Evolutionary conservation across 2,329 filamentous ascomycete genomes (phyloP), one percentile per base, ranked within the genome.

Genomic region (Sporothrix brunneoviolacea): DNA sequence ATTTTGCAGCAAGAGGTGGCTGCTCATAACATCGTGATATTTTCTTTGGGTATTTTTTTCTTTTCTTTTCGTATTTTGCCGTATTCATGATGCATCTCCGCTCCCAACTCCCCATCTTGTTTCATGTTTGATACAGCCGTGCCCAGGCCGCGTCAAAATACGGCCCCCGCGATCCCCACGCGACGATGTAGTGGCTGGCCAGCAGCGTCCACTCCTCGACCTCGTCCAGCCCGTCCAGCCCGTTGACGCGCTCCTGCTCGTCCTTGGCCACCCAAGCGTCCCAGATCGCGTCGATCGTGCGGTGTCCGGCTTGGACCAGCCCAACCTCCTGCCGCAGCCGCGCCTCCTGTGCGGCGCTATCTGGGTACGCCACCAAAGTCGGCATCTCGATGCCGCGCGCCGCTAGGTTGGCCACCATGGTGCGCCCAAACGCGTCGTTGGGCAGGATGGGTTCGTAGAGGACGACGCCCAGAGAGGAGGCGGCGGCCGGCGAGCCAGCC

Each of bases 191-290:
- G 72, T 98, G 93, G 57, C 78, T 80, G 1, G 90, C 88, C 59
- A 98, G 68, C 58, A 98, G 68, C 61, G 84, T 76, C 86, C 93
- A 95, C 70, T 98, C 93, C 68, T 98, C 93, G 21, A 96, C 77
- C 68, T 98, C 93, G 68, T 98, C 93, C 55, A 98, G 67, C 61
- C 93, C 90, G 65, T 98, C 91, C 22, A 96, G 65, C 10, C 71
- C 68, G 56, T 91, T 84, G 1, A 97, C 81, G 42, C 91, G 74
- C 61, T 87, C 83, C 67, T 88, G 91, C 68, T 97, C 91, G 2
- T 71, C 70, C 1, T 73, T 63, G 0, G 64, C 62, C 3, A 95
- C 73, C 90, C 91, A 97, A 1, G 68, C 68, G 46, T 84, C 76
- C 84, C 87, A 96, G 33, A 95, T 79, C n/a, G 65, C 60, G 47